Percentiles rank a stretch among this genome's conserved stretches.
These are phyloP conservation scores for Arachis stenosperma DNA, from an alignment of 306 rosid genomes.

Conservation along the genomic window DNA sequence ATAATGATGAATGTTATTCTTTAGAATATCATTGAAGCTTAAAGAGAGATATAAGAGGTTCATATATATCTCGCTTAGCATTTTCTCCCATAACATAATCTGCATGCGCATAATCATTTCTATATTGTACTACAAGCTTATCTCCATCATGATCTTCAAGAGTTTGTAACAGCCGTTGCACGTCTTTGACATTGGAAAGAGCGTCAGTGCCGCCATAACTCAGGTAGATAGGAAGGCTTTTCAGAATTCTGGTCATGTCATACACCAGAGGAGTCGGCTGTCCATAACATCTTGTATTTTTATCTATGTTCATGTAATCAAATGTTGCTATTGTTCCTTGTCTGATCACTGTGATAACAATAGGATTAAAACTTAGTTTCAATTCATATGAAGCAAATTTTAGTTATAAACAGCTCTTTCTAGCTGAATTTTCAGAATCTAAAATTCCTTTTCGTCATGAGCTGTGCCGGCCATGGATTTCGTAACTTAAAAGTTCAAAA, in stretches of 20 bases:
- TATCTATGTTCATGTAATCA: conserved; percentile 51
- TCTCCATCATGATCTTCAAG: conserved; percentile 60
- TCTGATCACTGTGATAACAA: conserved; percentile 69
- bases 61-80: conserved; percentile 65
- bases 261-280: conserved; percentile 72
- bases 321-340: conserved; percentile 61
- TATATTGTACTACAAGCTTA: conserved; percentile 66
- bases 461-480: too few relatives aligned
- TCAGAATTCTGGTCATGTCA: conserved; percentile 66
- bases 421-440: not conserved
- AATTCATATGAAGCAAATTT: conserved; percentile 7
- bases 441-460: too few relatives aligned
- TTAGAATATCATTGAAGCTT: conserved; percentile 47
- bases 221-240: conserved; percentile 66
- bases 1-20: conserved; percentile 19
- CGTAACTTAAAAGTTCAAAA: too few relatives aligned
- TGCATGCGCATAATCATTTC: conserved; percentile 78
- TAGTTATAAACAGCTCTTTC: not conserved
- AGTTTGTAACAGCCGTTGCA: conserved; percentile 52
- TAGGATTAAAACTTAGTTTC: conserved; percentile 24
- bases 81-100: conserved; percentile 78
- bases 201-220: conserved; percentile 73
- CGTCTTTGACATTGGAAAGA: conserved; percentile 76
- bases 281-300: conserved; percentile 64
- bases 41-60: conserved; percentile 77